Conservation (phyloP, 345 rosid genomes). For the Hypericum perforatum region DNA sequence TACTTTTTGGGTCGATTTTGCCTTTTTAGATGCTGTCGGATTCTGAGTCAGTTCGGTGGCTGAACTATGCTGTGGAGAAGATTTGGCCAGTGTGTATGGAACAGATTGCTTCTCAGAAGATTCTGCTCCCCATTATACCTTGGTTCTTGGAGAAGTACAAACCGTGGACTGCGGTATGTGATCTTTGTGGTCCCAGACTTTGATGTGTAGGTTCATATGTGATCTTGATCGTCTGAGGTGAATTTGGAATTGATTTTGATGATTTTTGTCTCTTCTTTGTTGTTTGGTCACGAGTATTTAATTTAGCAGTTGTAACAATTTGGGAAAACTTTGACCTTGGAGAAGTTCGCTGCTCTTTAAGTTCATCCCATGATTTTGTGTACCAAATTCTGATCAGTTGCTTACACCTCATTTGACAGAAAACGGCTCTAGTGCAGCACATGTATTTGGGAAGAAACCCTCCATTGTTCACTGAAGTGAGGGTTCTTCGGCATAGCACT, state of each 20-base stretch:
- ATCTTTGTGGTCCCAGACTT: slow-evolving; percentile 5
- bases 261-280: neutral
- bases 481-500: slow-evolving; percentile 47
- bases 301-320: neutral
- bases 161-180: slow-evolving; percentile 89
- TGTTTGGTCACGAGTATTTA: neutral
- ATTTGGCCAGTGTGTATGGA: slow-evolving; percentile 96
- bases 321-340: neutral
- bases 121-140: slow-evolving; percentile 85
- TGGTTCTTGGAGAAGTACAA: slow-evolving; percentile 96
- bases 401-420: slow-evolving; percentile 34
- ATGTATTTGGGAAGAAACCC: slow-evolving; percentile 87
- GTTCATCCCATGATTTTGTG: too few species aligned
- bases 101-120: slow-evolving; percentile 75
- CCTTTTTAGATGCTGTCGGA: slow-evolving; percentile 56
- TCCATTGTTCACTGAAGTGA: slow-evolving; percentile 70
- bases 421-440: slow-evolving; percentile 57
- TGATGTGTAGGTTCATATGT: neutral
- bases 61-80: slow-evolving; percentile 76
- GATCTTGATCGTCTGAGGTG: too few species aligned
- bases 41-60: slow-evolving; percentile 85
- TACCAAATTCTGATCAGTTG: slow-evolving; percentile 1
- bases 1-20: neutral
- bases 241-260: neutral
- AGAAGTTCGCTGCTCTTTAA: too few species aligned